Evolutionary conservation across 2,329 filamentous ascomycete species (phyloP).

Genomic region (Beauveria scarabaeidicola): DNA sequence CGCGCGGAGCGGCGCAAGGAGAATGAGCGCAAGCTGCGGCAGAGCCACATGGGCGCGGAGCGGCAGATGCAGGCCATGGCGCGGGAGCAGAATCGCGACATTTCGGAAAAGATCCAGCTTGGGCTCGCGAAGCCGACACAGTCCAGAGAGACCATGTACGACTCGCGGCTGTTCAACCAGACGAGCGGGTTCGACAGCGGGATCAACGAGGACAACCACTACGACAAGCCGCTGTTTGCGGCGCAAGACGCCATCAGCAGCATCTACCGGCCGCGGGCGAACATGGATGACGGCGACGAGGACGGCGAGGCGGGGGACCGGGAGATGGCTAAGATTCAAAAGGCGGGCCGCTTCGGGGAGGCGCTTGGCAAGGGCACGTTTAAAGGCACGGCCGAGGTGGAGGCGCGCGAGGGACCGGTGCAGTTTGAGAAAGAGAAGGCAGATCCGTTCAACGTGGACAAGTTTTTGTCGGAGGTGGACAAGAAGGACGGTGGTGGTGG

Average conservation of each 20-base stretch:
- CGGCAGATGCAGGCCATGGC: constrained; percentile 87
- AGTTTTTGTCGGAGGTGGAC: constrained; percentile 77
- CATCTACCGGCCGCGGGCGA: constrained; percentile 78
- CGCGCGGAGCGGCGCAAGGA: constrained; percentile 72
- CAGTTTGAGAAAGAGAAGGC: constrained; percentile 84
- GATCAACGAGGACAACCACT: constrained; percentile 95
- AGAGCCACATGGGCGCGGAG: constrained; percentile 93
- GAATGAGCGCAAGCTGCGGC: constrained; percentile 80
- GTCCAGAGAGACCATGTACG: constrained; percentile 90
- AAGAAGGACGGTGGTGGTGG: constrained; percentile 37
- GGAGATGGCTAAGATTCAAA: constrained; percentile 83
- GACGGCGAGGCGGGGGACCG: constrained; percentile 72
- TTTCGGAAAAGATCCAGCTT: constrained; percentile 92
- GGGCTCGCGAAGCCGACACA: constrained; percentile 92
- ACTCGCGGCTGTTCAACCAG: constrained; percentile 91
- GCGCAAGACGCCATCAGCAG: constrained; percentile 90
- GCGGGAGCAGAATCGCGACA: constrained; percentile 90
- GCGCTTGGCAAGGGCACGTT: constrained; percentile 85
- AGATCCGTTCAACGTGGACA: constrained; percentile 91
- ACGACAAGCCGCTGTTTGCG: constrained; percentile 94
- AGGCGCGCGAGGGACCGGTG: constrained; percentile 83
- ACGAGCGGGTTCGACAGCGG: constrained; percentile 82
- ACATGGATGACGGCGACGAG: constrained; percentile 68
- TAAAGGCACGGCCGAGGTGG: constrained; percentile 74
- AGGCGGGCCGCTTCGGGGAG: constrained; percentile 73